phyloP scores from a whole-genome alignment of 352 stramenopile species.

The Pythium rhizo-oryzae region DNA sequence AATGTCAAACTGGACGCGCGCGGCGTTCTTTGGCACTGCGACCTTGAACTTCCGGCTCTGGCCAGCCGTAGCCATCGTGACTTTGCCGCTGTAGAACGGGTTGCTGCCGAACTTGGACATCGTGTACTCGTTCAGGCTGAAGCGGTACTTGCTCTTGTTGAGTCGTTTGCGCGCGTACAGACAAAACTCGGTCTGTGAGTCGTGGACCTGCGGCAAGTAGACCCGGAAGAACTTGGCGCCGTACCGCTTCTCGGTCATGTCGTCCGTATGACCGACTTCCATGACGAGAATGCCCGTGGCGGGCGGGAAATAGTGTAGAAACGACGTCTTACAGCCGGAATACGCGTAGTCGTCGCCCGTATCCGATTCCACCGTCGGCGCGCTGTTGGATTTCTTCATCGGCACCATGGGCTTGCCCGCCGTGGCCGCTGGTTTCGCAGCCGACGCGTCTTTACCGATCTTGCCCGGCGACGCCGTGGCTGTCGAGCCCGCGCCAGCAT shows the following conservation, averaged over 20 bases:
- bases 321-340: conserved; percentile 48
- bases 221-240: conserved; percentile 74
- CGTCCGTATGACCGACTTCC: conserved; percentile 50
- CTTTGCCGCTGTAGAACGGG: conserved; percentile 60
- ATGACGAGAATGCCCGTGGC: conserved; percentile 67
- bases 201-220: conserved; percentile 74
- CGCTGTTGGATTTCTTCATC: conserved; percentile 30
- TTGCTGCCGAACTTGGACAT: conserved; percentile 69
- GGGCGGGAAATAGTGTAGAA: conserved; percentile 65
- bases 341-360: conserved; percentile 37
- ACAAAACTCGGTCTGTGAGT: conserved; percentile 72
- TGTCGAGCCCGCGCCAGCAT: not conserved
- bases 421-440: not conserved
- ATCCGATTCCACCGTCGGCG: conserved; percentile 33
- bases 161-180: conserved; percentile 74
- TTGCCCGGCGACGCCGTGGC: conserved; percentile 1
- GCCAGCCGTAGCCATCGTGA: conserved; percentile 49
- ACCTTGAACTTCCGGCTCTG: conserved; percentile 62
- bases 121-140: conserved; percentile 65
- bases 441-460: not conserved
- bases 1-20: conserved; percentile 68
- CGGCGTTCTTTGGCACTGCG: conserved; percentile 43
- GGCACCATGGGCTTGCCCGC: not conserved
- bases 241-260: conserved; percentile 58
- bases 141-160: conserved; percentile 80